These are phyloP conservation scores for Themeda triandra DNA, from an alignment of 176 grass and related monocot species.

Conservation along the genomic window DNA sequence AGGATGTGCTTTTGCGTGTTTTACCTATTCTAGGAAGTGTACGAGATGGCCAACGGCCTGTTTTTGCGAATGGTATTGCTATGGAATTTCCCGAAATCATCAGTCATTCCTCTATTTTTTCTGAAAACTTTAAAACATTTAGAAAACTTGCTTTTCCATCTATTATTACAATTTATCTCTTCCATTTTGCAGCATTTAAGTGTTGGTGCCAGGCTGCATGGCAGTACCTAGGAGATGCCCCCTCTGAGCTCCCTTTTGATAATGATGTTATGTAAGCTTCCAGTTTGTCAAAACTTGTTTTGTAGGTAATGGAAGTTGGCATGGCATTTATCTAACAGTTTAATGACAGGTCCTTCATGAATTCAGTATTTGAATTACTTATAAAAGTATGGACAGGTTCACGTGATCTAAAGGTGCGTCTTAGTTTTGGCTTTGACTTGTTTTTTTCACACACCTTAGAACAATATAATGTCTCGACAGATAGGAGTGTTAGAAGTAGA, in stretches of 20 bases:
- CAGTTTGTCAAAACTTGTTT: not conserved
- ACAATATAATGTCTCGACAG: conserved; percentile 10
- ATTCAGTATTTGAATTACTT: conserved; percentile 95
- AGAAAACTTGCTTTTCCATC: conserved; percentile 5
- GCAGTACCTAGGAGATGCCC: conserved; percentile 68
- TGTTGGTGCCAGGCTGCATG: conserved; percentile 98
- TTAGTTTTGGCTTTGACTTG: not conserved
- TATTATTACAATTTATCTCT: conserved; percentile 4
- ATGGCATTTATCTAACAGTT: conserved; percentile 25
- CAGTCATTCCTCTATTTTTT: conserved; percentile 11
- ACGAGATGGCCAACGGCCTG: conserved; percentile 70
- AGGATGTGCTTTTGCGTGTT: conserved; percentile 91
- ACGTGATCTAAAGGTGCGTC: conserved; percentile 74
- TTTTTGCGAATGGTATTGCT: conserved; percentile 95
- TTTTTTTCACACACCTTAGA: conserved; percentile 3
- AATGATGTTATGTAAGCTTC: conserved; percentile 91
- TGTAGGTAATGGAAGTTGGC: conserved; percentile 19
- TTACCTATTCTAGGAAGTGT: conserved; percentile 95
- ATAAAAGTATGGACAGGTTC: conserved; percentile 89
- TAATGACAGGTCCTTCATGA: conserved; percentile 86
- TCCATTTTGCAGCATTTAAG: conserved; percentile 71
- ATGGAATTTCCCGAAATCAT: conserved; percentile 23
- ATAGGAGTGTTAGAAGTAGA: not conserved
- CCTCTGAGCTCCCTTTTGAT: conserved; percentile 74
- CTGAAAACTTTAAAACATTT: conserved; percentile 10